Evolutionary conservation across 2,329 filamentous ascomycete genomes (phyloP), one percentile per base, ranked within the genome.

Genomic region (Aspergillus sp.): DNA sequence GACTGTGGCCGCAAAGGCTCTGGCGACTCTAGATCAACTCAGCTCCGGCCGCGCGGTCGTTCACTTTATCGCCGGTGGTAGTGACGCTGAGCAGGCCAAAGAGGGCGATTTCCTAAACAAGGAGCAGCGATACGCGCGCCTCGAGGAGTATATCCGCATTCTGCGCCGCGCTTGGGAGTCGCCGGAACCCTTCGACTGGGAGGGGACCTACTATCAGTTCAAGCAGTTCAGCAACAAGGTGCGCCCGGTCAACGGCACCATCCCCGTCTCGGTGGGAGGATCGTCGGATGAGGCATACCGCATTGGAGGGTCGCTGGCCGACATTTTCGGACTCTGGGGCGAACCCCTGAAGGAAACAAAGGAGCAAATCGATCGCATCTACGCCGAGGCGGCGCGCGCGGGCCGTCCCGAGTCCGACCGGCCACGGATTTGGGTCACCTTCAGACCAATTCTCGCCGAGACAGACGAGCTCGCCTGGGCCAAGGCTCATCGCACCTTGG

Each of bases 291-390:
- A 83, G 4, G 85, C 85, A 0, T 87, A 87, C 71, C 82, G 84
- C 22, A 77, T 86, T 45, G 85, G 85, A 24, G 85, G 85, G 29
- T 74, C 80, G 0, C 76, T 86, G 2, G 85, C 80, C 29, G 85
- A 87, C 62, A 87, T 87, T 65, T 87, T 87, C 62, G 85, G 85
- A 0, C 80, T 87, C 4, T 87, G 85, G 85, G 85, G 85, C 11
- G 85, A 87, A 66, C 85, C 85, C 1, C 75, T 87, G 2, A 86
- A 86, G 72, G 85, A 87, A 68, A 87, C 85, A 0, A 84, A 84
- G 71, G 78, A 87, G 66, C 85, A 87, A 69, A 86, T 87, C 63
- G 83, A 85, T 62, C 79, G 80, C 20, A 83, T 87, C 67, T 86
- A 86, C 62, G 82, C 80, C 3, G 85, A 84, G 65, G 82, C 85